phyloP scores from a whole-genome alignment of 768 basidiomycete genomes.

The Podaxis sp. region DNA sequence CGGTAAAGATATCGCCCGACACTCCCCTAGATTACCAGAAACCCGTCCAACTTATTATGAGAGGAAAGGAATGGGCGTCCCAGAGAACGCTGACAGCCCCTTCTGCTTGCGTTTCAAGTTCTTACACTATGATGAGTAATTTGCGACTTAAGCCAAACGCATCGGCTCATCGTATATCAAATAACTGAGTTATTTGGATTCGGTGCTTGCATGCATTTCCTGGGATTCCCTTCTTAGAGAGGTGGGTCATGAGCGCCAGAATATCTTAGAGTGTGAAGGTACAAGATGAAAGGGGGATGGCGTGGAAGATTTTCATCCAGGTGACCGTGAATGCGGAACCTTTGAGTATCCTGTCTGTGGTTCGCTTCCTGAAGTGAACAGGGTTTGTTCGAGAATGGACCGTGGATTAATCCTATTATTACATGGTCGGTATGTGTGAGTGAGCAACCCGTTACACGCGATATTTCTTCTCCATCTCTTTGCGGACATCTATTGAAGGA shows the following conservation, averaged over 20 bases:
- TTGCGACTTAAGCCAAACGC: slow-evolving; percentile 39
- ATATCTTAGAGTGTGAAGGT: slow-evolving; percentile 38
- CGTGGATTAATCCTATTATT: background rate
- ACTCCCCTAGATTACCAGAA: slow-evolving; percentile 49
- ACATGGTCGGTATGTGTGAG: background rate
- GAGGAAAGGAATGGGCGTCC: slow-evolving; percentile 6
- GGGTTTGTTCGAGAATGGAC: background rate
- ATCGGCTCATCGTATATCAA: slow-evolving; percentile 51
- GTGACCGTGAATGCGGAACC: background rate
- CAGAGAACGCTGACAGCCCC: slow-evolving; percentile 18
- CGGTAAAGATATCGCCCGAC: slow-evolving; percentile 53
- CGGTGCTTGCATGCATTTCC: slow-evolving; percentile 69
- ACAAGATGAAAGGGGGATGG: slow-evolving; percentile 22
- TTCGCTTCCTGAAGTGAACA: slow-evolving; percentile 11
- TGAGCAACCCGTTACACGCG: slow-evolving; percentile 35
- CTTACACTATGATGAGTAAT: slow-evolving; percentile 75
- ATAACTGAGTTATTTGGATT: slow-evolving; percentile 75
- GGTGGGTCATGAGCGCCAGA: slow-evolving; percentile 73
- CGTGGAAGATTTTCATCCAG: background rate
- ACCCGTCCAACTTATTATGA: slow-evolving; percentile 54
- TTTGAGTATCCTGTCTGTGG: slow-evolving; percentile 14
- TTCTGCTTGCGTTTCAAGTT: slow-evolving; percentile 37
- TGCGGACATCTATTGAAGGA: slow-evolving; percentile 55
- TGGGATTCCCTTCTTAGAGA: slow-evolving; percentile 79
- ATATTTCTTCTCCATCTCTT: slow-evolving; percentile 64